Percentiles rank a stretch among this genome's conserved stretches.
These are phyloP conservation scores for Leccinum subtestaceum DNA, from an alignment of 768 basidiomycete species.

Conservation along the genomic window DNA sequence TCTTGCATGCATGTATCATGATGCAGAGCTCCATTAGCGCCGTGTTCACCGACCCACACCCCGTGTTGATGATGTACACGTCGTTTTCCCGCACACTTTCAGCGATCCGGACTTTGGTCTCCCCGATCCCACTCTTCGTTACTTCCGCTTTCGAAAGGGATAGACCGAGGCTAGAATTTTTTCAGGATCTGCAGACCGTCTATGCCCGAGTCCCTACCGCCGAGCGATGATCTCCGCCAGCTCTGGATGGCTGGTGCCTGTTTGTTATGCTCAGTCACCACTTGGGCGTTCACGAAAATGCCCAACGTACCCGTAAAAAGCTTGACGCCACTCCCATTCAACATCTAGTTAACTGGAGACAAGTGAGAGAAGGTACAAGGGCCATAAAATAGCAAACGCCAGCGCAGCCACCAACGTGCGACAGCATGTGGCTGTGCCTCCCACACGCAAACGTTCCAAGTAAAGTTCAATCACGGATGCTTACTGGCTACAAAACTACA, in stretches of 20 bases:
- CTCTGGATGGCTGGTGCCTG: slow-evolving; percentile 94
- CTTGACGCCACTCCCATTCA: slow-evolving; percentile 57
- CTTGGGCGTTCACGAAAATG: not conserved
- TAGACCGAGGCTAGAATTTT: slow-evolving; percentile 72
- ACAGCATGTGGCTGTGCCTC: slow-evolving; percentile 16
- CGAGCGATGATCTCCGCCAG: slow-evolving; percentile 91
- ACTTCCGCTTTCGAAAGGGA: slow-evolving; percentile 86
- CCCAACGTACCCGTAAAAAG: slow-evolving; percentile 51
- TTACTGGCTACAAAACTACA: slow-evolving; percentile 36
- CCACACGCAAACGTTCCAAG: not conserved
- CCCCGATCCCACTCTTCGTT: slow-evolving; percentile 85
- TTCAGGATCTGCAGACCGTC: slow-evolving; percentile 24
- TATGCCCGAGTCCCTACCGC: slow-evolving; percentile 51
- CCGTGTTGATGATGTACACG: slow-evolving; percentile 97
- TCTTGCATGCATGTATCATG: slow-evolving; percentile 99
- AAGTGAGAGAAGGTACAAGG: slow-evolving; percentile 10
- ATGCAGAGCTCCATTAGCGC: slow-evolving; percentile 98
- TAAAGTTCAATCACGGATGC: slow-evolving; percentile 2
- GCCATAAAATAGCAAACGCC: slow-evolving; percentile 18
- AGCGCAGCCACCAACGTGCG: slow-evolving; percentile 7
- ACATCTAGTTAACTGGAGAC: slow-evolving; percentile 35
- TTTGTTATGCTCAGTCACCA: slow-evolving; percentile 2
- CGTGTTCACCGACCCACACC: slow-evolving; percentile 83
- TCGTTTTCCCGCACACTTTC: slow-evolving; percentile 98
- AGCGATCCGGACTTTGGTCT: slow-evolving; percentile 86